phyloP scores from a whole-genome alignment of 192 early-diverging fungal species.

The Linderina pennispora region DNA sequence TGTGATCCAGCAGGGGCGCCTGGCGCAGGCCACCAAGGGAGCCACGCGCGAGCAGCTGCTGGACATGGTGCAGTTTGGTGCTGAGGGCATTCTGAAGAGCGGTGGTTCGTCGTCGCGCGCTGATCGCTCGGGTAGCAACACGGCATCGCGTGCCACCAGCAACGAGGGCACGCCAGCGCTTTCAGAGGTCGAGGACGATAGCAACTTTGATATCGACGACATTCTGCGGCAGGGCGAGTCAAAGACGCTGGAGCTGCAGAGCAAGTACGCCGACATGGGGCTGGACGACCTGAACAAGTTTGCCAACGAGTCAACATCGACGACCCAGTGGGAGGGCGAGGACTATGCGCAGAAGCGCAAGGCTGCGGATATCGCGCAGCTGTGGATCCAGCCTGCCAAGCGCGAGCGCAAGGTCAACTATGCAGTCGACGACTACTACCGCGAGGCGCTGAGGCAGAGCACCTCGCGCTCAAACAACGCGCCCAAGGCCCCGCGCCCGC shows the following conservation, averaged over 20 bases:
- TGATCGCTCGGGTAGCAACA: constrained; percentile 1
- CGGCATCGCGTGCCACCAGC: constrained; percentile 25
- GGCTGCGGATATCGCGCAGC: constrained; percentile 27
- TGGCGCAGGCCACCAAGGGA: constrained; percentile 64
- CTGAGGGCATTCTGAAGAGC: constrained; percentile 72
- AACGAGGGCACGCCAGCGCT: constrained; percentile 20
- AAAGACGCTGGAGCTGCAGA: constrained; percentile 82
- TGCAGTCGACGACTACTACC: constrained; percentile 88
- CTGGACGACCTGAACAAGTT: constrained; percentile 94
- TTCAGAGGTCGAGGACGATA: constrained; percentile 37
- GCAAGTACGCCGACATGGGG: constrained; percentile 84
- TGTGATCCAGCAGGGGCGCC: constrained; percentile 96
- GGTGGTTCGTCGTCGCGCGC: constrained; percentile 23
- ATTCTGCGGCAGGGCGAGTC: constrained; percentile 85
- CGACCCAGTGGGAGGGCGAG: constrained; percentile 94
- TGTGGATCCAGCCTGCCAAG: constrained; percentile 94
- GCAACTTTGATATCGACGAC: constrained; percentile 57
- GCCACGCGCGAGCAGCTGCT: constrained; percentile 56
- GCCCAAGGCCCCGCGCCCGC: constrained; percentile 58
- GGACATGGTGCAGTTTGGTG: constrained; percentile 97
- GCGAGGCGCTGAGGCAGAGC: constrained; percentile 69
- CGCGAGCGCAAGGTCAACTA: constrained; percentile 91
- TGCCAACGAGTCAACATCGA: constrained; percentile 57
- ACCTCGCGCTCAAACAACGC: constrained; percentile 56
- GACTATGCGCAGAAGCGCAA: constrained; percentile 78